phyloP scores from a whole-genome alignment of 495 filamentous ascomycete species.

The Talaromyces proteolyticus region DNA sequence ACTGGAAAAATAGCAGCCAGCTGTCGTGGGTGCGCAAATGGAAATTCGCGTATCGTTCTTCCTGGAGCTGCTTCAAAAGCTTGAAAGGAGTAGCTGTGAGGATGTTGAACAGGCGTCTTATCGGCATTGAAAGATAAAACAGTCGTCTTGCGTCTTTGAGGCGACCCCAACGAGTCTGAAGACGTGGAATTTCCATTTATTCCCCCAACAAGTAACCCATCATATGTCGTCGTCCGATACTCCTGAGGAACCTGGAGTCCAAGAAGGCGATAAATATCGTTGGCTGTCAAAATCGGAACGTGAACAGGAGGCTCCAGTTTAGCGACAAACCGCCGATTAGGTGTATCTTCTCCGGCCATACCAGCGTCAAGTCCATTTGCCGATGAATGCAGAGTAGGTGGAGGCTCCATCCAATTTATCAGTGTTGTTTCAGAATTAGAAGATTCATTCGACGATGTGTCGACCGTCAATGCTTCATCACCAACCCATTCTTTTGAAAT shows the following conservation, averaged over 20 bases:
- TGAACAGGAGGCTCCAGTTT: constrained; percentile 79
- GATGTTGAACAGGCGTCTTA: constrained; percentile 34
- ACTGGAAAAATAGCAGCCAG: constrained; percentile 69
- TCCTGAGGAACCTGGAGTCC: constrained; percentile 49
- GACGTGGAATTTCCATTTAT: constrained; percentile 23
- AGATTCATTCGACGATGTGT: constrained; percentile 16
- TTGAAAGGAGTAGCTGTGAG: constrained; percentile 64
- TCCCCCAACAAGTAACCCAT: constrained; percentile 61
- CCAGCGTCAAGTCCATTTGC: constrained; percentile 33
- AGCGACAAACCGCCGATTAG: constrained; percentile 76
- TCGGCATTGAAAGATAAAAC: constrained; percentile 29
- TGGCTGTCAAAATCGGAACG: constrained; percentile 60
- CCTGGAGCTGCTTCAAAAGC: constrained; percentile 66
- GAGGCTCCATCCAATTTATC: constrained; percentile 46
- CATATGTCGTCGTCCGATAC: constrained; percentile 55
- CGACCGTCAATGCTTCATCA: constrained; percentile 26
- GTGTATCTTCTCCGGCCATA: constrained; percentile 42
- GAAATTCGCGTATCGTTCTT: constrained; percentile 60
- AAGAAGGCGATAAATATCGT: constrained; percentile 61
- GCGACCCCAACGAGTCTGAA: constrained; percentile 10
- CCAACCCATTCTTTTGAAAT: constrained; percentile 42
- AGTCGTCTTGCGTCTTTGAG: constrained; percentile 23
- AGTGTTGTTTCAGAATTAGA: constrained; percentile 13
- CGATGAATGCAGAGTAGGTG: constrained; percentile 33
- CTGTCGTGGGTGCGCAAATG: constrained; percentile 84